Evolutionary conservation across 352 stramenopile species (phyloP), one percentile per base, ranked within the genome.

Genomic region (Achlya hypogyna): DNA sequence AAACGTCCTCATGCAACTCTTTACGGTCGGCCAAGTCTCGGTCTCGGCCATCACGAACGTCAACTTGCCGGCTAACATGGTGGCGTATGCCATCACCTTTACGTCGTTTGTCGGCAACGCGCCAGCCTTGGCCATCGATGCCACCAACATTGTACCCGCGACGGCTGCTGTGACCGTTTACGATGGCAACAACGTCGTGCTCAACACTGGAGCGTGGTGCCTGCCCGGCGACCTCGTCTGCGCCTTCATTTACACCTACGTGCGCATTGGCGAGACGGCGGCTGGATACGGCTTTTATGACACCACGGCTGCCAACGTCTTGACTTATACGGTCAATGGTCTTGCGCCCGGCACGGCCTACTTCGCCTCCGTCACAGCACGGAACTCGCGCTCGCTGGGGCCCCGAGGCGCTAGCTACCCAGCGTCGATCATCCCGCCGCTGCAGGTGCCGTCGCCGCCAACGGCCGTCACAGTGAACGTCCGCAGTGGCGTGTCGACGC

Each of bases 281-380:
- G 67, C 79, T 1, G 75, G 78, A 31, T 95, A 92, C 28, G 70
- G 74, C 10, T 85, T 79, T 60, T 94, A 89, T 70, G 74, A 93
- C 59, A 92, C 76, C 0, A 78, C 83, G 12, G 76, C 82, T 58
- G 75, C 79, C 27, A 76, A 62, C 16, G 74, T 83, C 16, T 42
- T 84, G 10, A 86, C 70, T 14, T 89, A 95, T 65, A 84, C 75
- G 2, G 87, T 97, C 60, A 68, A 78, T 14, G 75, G 74, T 2
- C 75, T 97, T 12, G 76, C 71, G 16, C 70, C 89, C 2, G 92
- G 91, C 0, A 71, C 78, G 28, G 70, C 80, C 18, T 98, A 97
- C 65, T 91, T 86, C 43, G 82, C 97, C 16, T 72, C 83, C 1
- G 86, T 98, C 32, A 82, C 88, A 6, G 92, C 89, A 5, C 85